These are phyloP conservation scores for Haplosporangium sp. DNA, from an alignment of 371 early-diverging fungal genomes.

Conservation along the genomic window DNA sequence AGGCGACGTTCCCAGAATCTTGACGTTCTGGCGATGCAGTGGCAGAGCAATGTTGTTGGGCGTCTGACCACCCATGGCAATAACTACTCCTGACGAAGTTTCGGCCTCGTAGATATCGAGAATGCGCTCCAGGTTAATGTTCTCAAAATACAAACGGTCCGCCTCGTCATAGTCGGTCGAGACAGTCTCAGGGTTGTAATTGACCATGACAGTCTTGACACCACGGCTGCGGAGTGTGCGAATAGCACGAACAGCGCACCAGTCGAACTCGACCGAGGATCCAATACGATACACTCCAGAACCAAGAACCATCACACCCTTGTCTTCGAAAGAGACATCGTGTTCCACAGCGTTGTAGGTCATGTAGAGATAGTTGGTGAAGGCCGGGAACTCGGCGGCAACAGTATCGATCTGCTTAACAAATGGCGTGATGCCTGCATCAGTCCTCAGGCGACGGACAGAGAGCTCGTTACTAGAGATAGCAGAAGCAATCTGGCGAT, in stretches of 20 bases:
- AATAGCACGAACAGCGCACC: slow-evolving; percentile 89
- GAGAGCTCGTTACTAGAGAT: too few relatives aligned
- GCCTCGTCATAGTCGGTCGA: slow-evolving; percentile 96
- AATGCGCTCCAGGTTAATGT: slow-evolving; percentile 89
- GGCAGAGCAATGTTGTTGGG: slow-evolving; percentile 95
- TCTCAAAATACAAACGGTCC: slow-evolving; percentile 95
- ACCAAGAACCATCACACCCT: slow-evolving; percentile 93
- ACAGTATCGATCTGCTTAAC: slow-evolving; percentile 94
- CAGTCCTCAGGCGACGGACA: slow-evolving; percentile 62
- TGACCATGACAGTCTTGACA: slow-evolving; percentile 92
- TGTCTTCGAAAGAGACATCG: slow-evolving; percentile 86
- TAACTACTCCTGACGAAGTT: slow-evolving; percentile 81
- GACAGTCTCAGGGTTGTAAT: slow-evolving; percentile 98
- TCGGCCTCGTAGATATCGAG: slow-evolving; percentile 94
- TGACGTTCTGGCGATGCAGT: slow-evolving; percentile 75
- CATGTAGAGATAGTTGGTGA: slow-evolving; percentile 93
- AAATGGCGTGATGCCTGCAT: slow-evolving; percentile 79
- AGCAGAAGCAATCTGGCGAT: slow-evolving; percentile 88
- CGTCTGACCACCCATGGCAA: slow-evolving; percentile 91
- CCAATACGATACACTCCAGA: slow-evolving; percentile 97
- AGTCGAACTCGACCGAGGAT: slow-evolving; percentile 94
- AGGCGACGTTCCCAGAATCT: slow-evolving; percentile 91
- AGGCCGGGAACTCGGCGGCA: slow-evolving; percentile 94
- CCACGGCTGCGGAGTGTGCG: slow-evolving; percentile 83
- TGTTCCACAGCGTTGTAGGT: slow-evolving; percentile 90